These are phyloP conservation scores for Zymoseptoria passerinii DNA, from an alignment of 2,329 filamentous ascomycete species.

Conservation along the genomic window DNA sequence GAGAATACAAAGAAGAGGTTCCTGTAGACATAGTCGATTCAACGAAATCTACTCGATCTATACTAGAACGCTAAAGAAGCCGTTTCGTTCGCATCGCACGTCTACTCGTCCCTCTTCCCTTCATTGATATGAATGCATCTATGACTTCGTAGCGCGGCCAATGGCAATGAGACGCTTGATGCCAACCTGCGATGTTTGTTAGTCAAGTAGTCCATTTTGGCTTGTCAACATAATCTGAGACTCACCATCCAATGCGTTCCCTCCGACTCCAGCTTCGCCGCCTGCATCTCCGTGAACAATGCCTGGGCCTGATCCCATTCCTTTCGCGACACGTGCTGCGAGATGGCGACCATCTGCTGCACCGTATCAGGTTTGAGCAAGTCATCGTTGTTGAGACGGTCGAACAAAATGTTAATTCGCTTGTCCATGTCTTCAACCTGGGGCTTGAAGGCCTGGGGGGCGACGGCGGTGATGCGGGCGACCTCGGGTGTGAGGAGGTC, in stretches of 20 bases:
- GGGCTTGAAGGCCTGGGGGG: conserved; percentile 74
- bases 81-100: background rate
- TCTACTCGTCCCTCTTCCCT: background rate
- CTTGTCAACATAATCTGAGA: conserved; percentile 7
- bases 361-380: conserved; percentile 74
- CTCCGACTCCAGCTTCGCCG: conserved; percentile 39
- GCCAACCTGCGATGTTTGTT: conserved; percentile 24
- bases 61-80: background rate
- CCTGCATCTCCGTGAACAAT: conserved; percentile 41
- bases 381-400: conserved; percentile 94
- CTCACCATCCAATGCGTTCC: conserved; percentile 46
- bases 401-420: conserved; percentile 81
- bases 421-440: conserved; percentile 94
- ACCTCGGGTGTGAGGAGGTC: conserved; percentile 77
- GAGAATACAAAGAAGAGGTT: background rate
- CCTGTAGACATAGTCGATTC: background rate
- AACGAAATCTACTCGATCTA: background rate
- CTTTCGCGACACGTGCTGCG: conserved; percentile 32
- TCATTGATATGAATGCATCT: background rate
- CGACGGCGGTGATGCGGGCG: conserved; percentile 76
- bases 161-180: conserved; percentile 35
- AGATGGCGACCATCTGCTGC: conserved; percentile 53
- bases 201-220: background rate
- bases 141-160: conserved; percentile 29
- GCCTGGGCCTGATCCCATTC: conserved; percentile 39